Evolutionary conservation across 2,329 filamentous ascomycete genomes (phyloP).

Genomic region (Aspergillus sergii): DNA sequence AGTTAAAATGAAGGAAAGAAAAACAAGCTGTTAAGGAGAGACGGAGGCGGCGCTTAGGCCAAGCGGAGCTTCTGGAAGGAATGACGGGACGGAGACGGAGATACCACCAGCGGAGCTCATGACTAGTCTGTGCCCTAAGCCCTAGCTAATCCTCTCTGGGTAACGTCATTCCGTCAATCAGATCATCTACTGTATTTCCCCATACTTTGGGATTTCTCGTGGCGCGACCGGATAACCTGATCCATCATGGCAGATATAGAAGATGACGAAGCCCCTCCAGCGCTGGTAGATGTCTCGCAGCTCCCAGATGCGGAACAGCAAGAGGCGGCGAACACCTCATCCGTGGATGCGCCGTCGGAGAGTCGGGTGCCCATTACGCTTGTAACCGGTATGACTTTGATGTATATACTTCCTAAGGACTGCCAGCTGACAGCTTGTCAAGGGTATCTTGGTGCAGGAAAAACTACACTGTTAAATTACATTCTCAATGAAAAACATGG

Average conservation of each 20-base stretch:
- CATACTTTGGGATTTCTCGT: constrained; percentile 4
- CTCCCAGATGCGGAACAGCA: constrained; percentile 28
- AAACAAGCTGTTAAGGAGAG: constrained; percentile 8
- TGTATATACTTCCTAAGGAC: constrained; percentile 6
- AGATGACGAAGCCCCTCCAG: constrained; percentile 49
- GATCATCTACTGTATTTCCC: constrained; percentile 3
- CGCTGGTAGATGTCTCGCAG: constrained; percentile 44
- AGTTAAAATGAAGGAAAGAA: constrained; percentile 2
- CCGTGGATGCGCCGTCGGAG: constrained; percentile 27
- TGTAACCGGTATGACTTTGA: constrained; percentile 46
- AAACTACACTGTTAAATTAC: constrained; percentile 94
- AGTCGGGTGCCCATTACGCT: constrained; percentile 54
- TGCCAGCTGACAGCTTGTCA: constrained; percentile 5
- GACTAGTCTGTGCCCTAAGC: constrained; percentile 37
- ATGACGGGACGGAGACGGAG: constrained; percentile 1
- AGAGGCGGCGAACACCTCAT: constrained; percentile 16
- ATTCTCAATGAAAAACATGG: constrained; percentile 93
- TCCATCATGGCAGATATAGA: constrained; percentile 26
- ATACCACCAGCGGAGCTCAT: constrained; percentile 21
- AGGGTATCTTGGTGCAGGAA: constrained; percentile 95
- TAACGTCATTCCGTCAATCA: constrained; percentile 24
- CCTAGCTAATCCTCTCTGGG: constrained; percentile 28
- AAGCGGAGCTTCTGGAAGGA: constrained; percentile 18
- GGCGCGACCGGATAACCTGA: neutral
- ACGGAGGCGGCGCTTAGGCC: constrained; percentile 14